phyloP scores from a whole-genome alignment of 768 basidiomycete genomes.

The Rhizopogon rudus region DNA sequence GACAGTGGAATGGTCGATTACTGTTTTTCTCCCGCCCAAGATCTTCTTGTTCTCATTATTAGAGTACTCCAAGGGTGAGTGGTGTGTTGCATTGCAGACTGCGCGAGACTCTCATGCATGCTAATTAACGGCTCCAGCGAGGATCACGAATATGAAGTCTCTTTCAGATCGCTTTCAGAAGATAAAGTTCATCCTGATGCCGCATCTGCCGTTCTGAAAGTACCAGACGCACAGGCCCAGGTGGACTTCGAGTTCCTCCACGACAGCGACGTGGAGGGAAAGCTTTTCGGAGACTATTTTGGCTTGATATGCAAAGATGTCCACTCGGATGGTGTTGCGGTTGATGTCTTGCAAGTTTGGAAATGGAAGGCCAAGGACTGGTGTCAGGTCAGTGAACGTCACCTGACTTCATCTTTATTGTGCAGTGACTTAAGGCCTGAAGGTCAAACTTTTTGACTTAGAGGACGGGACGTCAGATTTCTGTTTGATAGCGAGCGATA shows the following conservation, averaged over 20 bases:
- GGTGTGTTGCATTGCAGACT: too few relatives aligned
- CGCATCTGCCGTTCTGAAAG: not conserved
- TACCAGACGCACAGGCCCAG: not conserved
- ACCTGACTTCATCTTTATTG: not conserved
- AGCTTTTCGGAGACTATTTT: not conserved
- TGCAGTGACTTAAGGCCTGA: not conserved
- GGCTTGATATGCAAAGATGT: not conserved
- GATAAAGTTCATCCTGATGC: not conserved
- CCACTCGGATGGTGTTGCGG: not conserved
- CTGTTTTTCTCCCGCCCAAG: not conserved
- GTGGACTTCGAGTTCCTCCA: not conserved
- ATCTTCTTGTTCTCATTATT: not conserved
- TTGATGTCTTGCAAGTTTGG: not conserved
- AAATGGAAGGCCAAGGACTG: not conserved
- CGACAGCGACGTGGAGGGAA: too few relatives aligned
- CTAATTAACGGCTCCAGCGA: not conserved
- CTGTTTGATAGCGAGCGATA: too few relatives aligned
- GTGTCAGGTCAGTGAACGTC: not conserved
- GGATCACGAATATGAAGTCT: not conserved
- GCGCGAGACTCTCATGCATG: too few relatives aligned
- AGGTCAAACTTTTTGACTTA: not conserved
- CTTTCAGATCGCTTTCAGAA: not conserved
- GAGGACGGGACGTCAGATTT: not conserved
- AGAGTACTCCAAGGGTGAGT: not conserved
- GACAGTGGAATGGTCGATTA: not conserved